Base-by-base conservation (phyloP, 768 basidiomycete species). In the Russula emetica region DNA sequence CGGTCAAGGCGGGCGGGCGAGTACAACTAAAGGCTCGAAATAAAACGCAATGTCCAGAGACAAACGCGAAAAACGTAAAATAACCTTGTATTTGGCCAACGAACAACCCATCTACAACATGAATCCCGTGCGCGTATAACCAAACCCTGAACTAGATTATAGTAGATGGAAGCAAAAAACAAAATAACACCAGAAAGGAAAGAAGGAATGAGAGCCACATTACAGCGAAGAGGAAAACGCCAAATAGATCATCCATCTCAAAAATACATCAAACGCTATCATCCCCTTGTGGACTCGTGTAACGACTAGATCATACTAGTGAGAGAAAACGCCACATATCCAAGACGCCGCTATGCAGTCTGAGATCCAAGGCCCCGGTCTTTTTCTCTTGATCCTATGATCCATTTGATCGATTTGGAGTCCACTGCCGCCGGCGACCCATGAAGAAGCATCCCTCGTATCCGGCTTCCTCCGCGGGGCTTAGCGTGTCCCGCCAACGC, bases 381-480 rank as follows among this genome's bases (percentile, higher is more conserved):
- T 13, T 10, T 5, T 34, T 34, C 34, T 34, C 7, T 36, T 28
- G 22, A 22, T 11, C 34, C n/a, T n/a, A 40, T 44, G 34, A 49
- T 66, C 54, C 32, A 11, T 52, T 42, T 32, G 62, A 54, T 50
- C 58, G 49, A 58, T 40, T 34, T 44, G 55, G 52, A 18, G 30
- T 26, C 52, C 54, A 75, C 67, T 56, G 86, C 69, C 79, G 75
- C 65, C 88, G 80, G 61, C 88, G 77, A 67, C 82, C 83, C 86
- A 90, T 87, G 28, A 82, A 81, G 72, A 90, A 93, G 72, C 86
- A 90, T 3, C 92, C 94, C 76, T 96, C 94, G 71, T 96, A 94
- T 7, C 92, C 92, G 30, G 78, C 75, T 32, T 80, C 76, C 34
- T 82, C 75, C 11, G 80, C 73, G 0, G 85, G 83, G 55, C 85